Percentiles rank a stretch among this genome's conserved stretches.
phyloP scores from a whole-genome alignment of 2,329 filamentous ascomycete genomes.

The Cercospora beticola region DNA sequence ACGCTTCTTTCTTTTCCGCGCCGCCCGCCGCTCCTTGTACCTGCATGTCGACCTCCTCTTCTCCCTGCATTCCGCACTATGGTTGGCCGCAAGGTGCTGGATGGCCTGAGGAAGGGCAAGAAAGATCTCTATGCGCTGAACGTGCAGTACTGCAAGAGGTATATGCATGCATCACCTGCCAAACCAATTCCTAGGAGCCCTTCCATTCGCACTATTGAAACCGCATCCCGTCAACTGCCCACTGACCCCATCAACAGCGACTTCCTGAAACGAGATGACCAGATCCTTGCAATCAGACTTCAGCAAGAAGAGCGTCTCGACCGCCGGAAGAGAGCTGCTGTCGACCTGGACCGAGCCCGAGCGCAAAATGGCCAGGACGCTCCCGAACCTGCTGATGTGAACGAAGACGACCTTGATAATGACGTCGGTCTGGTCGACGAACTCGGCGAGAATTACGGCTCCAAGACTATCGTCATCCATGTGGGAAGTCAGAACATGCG shows the following conservation, averaged over 20 bases:
- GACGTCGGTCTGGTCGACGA: slow-evolving; percentile 60
- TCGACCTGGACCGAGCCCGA: slow-evolving; percentile 81
- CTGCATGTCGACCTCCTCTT: slow-evolving; percentile 2
- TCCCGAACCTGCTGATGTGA: slow-evolving; percentile 40
- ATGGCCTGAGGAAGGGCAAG: slow-evolving; percentile 36
- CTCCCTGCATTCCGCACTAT: slow-evolving; percentile 17
- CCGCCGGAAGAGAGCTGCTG: slow-evolving; percentile 77
- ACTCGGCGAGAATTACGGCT: slow-evolving; percentile 65
- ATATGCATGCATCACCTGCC: slow-evolving; percentile 23
- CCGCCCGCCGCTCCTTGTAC: background rate
- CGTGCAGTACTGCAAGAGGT: slow-evolving; percentile 39
- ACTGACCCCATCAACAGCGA: slow-evolving; percentile 60
- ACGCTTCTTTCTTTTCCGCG: background rate
- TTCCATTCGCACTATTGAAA: background rate
- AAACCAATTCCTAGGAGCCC: background rate
- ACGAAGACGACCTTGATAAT: slow-evolving; percentile 37
- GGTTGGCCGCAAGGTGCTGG: slow-evolving; percentile 36
- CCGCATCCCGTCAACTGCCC: background rate
- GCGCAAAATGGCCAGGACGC: slow-evolving; percentile 65
- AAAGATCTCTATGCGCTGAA: slow-evolving; percentile 39
- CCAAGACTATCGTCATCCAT: slow-evolving; percentile 92
- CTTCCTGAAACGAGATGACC: slow-evolving; percentile 97
- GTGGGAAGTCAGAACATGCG: slow-evolving; percentile 92
- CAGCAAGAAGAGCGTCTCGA: slow-evolving; percentile 85
- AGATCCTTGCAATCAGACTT: slow-evolving; percentile 83